Evolutionary conservation across 78 protist species (phyloP).

Genomic region (Goniomonas avonlea): DNA sequence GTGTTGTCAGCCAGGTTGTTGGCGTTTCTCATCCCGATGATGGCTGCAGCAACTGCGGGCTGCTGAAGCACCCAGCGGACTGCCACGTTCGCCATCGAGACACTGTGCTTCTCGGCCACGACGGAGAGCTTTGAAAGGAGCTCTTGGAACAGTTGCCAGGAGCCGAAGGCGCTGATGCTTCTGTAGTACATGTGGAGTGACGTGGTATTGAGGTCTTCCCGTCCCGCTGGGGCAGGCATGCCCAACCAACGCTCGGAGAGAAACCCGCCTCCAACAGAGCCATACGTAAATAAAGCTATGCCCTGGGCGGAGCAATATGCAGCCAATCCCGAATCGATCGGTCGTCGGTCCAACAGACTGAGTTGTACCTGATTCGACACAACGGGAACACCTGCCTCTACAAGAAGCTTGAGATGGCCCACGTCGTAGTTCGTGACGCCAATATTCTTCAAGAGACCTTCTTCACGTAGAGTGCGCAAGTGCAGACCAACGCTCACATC

Average conservation of each 20-base stretch:
- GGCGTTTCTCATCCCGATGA: not conserved
- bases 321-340: not conserved
- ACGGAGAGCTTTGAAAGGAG: not conserved
- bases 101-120: not conserved
- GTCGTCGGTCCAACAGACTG: not conserved
- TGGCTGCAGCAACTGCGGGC: not conserved
- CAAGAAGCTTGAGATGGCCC: not conserved
- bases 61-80: not conserved
- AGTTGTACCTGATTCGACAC: slow-evolving; percentile 3
- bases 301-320: not conserved
- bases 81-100: not conserved
- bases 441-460: not conserved
- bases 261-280: not conserved
- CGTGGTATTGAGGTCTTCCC: not conserved
- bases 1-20: not conserved
- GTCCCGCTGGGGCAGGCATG: not conserved
- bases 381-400: not conserved
- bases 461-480: not conserved
- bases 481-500: not conserved
- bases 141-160: not conserved
- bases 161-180: not conserved
- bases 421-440: not conserved
- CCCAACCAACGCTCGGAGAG: not conserved
- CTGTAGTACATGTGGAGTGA: not conserved
- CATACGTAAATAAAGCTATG: not conserved